Percentiles rank a stretch among this genome's conserved stretches.
These are phyloP conservation scores for Leccinum glutinopallens DNA, from an alignment of 1,284 basidiomycete species.

Conservation along the genomic window DNA sequence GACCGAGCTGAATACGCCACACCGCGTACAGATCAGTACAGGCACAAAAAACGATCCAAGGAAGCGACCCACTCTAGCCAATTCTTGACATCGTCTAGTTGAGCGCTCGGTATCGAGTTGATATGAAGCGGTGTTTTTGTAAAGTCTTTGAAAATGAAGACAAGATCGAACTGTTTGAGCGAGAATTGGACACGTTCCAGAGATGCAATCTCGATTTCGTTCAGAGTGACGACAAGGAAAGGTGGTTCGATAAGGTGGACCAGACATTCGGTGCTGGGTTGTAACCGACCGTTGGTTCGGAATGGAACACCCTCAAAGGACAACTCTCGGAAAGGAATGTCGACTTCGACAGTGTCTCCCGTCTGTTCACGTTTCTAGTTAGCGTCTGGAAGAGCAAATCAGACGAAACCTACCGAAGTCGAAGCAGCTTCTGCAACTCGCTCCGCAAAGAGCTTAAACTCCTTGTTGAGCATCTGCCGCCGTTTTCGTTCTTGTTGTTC, in stretches of 20 bases:
- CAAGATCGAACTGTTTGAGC: constrained; percentile 96
- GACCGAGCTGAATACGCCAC: constrained; percentile 66
- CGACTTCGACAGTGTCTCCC: constrained; percentile 88
- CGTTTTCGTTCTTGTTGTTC: constrained; percentile 96
- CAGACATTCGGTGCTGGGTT: constrained; percentile 96
- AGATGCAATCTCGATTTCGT: constrained; percentile 96
- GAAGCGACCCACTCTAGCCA: constrained; percentile 86
- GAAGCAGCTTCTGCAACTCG: constrained; percentile 89
- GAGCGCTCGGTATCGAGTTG: constrained; percentile 90
- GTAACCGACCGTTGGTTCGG: constrained; percentile 91
- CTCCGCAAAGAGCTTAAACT: constrained; percentile 94
- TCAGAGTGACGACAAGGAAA: constrained; percentile 93
- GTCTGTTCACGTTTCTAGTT: constrained; percentile 44
- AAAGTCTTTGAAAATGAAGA: constrained; percentile 97
- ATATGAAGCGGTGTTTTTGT: constrained; percentile 90
- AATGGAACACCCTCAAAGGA: constrained; percentile 98
- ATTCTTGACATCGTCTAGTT: constrained; percentile 95
- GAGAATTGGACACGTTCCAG: constrained; percentile 97
- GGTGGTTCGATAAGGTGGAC: constrained; percentile 96
- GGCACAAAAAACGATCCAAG: constrained; percentile 3
- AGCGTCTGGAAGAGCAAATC: constrained; percentile 4
- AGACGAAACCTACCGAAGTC: constrained; percentile 53
- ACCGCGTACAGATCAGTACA: constrained; percentile 13
- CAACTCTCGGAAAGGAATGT: constrained; percentile 96
- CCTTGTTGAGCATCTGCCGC: constrained; percentile 88